Conservation (phyloP, 78 protist species). For the Isochrysis galbana region DNA sequence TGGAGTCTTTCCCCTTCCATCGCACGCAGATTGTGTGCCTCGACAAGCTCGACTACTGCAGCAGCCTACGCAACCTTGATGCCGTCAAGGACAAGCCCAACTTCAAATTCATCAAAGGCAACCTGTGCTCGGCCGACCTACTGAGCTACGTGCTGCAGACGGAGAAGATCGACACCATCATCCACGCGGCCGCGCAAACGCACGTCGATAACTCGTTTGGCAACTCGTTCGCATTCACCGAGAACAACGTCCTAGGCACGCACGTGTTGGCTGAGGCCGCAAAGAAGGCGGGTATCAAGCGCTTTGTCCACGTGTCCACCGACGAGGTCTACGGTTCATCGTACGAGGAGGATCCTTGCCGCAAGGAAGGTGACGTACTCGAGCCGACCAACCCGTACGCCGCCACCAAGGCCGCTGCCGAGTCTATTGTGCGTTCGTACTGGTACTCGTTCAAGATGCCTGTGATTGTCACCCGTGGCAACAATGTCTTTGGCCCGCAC, state of each 20-base stretch:
- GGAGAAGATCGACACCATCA: conserved; percentile 85
- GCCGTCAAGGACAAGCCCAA: conserved; percentile 1
- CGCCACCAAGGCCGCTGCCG: conserved; percentile 94
- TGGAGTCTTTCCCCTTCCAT: no score
- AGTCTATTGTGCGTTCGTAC: conserved; percentile 59
- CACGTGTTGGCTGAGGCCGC: conserved; percentile 87
- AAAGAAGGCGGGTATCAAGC: conserved; percentile 47
- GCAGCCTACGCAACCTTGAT: conserved; percentile 64
- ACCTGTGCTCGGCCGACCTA: conserved; percentile 67
- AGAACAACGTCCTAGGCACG: conserved; percentile 90
- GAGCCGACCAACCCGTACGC: conserved; percentile 95
- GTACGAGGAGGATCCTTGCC: background rate
- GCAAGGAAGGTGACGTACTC: conserved; percentile 25
- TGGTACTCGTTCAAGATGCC: conserved; percentile 49
- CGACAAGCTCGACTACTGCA: conserved; percentile 88
- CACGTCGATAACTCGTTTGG: conserved; percentile 88
- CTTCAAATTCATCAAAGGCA: conserved; percentile 73
- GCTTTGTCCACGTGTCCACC: conserved; percentile 92
- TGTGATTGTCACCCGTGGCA: conserved; percentile 85
- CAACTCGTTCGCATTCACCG: conserved; percentile 78
- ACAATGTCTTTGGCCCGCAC: conserved; percentile 92
- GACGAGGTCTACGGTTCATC: conserved; percentile 95
- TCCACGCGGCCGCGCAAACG: conserved; percentile 93
- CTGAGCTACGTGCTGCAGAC: conserved; percentile 57
- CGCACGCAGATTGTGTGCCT: conserved; percentile 56